These are phyloP conservation scores for Parafenestella ontariensis DNA, from an alignment of 2,329 filamentous ascomycete genomes.

Conservation along the genomic window DNA sequence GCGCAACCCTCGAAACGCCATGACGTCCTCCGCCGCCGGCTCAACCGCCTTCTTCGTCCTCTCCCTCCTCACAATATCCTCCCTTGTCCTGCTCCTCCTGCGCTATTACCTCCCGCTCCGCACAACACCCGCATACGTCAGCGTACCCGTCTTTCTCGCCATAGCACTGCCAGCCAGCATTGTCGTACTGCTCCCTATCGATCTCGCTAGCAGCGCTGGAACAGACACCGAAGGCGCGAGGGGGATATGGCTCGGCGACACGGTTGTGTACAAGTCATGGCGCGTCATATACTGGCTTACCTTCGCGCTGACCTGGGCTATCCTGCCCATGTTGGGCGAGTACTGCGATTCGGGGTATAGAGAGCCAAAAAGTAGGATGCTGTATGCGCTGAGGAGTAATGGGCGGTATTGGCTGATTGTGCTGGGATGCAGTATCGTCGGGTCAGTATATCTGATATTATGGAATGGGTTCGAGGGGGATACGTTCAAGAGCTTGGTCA, in stretches of 20 bases:
- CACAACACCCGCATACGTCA: slow-evolving; percentile 86
- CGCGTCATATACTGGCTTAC: slow-evolving; percentile 97
- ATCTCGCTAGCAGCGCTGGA: slow-evolving; percentile 84
- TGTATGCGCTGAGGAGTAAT: slow-evolving; percentile 87
- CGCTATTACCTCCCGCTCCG: slow-evolving; percentile 91
- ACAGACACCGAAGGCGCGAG: slow-evolving; percentile 73
- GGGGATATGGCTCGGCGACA: slow-evolving; percentile 86
- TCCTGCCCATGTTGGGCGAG: slow-evolving; percentile 90
- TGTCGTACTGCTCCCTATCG: slow-evolving; percentile 90
- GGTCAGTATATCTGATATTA: slow-evolving; percentile 82
- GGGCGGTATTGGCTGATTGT: slow-evolving; percentile 87
- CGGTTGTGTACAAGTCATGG: slow-evolving; percentile 85
- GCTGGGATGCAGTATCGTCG: slow-evolving; percentile 72
- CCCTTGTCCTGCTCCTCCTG: slow-evolving; percentile 81
- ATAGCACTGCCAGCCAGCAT: slow-evolving; percentile 91
- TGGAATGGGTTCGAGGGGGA: slow-evolving; percentile 75
- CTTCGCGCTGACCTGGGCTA: slow-evolving; percentile 92
- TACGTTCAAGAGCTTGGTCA: slow-evolving; percentile 82
- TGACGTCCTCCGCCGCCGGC: slow-evolving; percentile 70
- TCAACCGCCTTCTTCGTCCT: slow-evolving; percentile 80
- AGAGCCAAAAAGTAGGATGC: slow-evolving; percentile 78
- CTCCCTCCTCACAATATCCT: slow-evolving; percentile 75
- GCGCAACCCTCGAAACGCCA: slow-evolving; percentile 24
- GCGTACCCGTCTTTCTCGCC: slow-evolving; percentile 94
- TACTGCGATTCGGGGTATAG: slow-evolving; percentile 94